Evolutionary conservation across 352 stramenopile species (phyloP).

Genomic region (Phytopythium sindhum): DNA sequence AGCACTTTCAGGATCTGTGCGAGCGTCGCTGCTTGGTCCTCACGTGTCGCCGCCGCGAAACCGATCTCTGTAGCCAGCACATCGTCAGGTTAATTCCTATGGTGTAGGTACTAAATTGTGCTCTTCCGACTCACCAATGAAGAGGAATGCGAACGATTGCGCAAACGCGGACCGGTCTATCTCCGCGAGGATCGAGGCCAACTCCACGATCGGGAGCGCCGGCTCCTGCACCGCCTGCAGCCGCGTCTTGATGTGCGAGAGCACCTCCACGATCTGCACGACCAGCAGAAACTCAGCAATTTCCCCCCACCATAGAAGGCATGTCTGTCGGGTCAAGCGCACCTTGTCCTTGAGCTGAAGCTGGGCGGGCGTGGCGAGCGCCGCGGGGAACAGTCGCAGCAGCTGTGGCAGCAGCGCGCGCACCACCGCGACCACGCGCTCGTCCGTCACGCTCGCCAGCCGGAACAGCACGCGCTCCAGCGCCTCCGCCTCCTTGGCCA

Average conservation of each 20-base stretch:
- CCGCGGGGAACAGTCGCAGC: slow-evolving; percentile 51
- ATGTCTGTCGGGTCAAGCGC: neutral
- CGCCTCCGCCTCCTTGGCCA: slow-evolving; percentile 57
- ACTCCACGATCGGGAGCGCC: slow-evolving; percentile 42
- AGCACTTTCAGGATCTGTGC: slow-evolving; percentile 28
- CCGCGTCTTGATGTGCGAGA: slow-evolving; percentile 71
- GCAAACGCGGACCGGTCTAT: slow-evolving; percentile 47
- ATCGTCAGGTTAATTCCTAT: neutral
- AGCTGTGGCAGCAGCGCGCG: slow-evolving; percentile 67
- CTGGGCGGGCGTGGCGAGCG: slow-evolving; percentile 28
- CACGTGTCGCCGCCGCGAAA: slow-evolving; percentile 39
- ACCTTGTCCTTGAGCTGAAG: slow-evolving; percentile 74
- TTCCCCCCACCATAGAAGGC: neutral
- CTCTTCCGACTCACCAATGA: slow-evolving; percentile 43
- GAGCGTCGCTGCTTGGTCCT: slow-evolving; percentile 44
- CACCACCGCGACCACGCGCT: slow-evolving; percentile 57
- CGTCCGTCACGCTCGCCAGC: slow-evolving; percentile 63
- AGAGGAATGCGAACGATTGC: slow-evolving; percentile 69
- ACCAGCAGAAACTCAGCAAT: neutral
- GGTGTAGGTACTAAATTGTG: neutral
- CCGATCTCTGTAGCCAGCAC: slow-evolving; percentile 47
- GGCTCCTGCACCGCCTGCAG: slow-evolving; percentile 50
- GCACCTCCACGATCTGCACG: slow-evolving; percentile 60
- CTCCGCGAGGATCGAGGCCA: slow-evolving; percentile 39
- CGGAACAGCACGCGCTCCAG: slow-evolving; percentile 79